Conservation (phyloP, 2,329 filamentous ascomycete genomes). For the Aspergillus latus region DNA sequence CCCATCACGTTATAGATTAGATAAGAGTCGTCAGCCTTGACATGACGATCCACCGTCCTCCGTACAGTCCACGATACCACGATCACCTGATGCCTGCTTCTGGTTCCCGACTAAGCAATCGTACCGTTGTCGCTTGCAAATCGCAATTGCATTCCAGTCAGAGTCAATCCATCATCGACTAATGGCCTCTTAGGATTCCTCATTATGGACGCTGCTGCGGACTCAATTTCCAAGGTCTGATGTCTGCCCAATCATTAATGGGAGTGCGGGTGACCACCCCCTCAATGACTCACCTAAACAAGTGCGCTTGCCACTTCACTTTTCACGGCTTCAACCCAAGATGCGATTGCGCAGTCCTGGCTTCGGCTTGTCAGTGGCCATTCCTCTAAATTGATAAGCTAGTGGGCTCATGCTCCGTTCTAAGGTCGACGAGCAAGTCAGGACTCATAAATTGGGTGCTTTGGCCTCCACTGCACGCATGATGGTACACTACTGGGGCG, state of each 20-base stretch:
- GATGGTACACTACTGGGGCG: background rate
- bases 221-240: background rate
- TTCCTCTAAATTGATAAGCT: slow-evolving; percentile 15
- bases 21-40: slow-evolving; percentile 8
- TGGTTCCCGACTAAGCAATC: background rate
- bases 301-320: slow-evolving; percentile 5
- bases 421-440: background rate
- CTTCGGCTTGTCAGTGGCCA: slow-evolving; percentile 5
- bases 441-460: background rate
- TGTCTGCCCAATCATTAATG: background rate
- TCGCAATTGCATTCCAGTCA: slow-evolving; percentile 6
- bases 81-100: background rate
- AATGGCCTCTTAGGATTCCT: too few relatives aligned
- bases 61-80: background rate
- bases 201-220: too few relatives aligned
- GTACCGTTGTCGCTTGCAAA: background rate
- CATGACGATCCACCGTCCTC: background rate
- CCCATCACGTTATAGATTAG: slow-evolving; percentile 18
- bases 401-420: slow-evolving; percentile 8
- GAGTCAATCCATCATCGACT: slow-evolving; percentile 8
- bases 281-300: slow-evolving; percentile 10
- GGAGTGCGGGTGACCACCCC: background rate
- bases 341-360: slow-evolving; percentile 1
- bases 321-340: background rate
- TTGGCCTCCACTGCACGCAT: background rate